These are phyloP conservation scores for Lentinula edodes DNA, from an alignment of 768 basidiomycete species.

Conservation along the genomic window DNA sequence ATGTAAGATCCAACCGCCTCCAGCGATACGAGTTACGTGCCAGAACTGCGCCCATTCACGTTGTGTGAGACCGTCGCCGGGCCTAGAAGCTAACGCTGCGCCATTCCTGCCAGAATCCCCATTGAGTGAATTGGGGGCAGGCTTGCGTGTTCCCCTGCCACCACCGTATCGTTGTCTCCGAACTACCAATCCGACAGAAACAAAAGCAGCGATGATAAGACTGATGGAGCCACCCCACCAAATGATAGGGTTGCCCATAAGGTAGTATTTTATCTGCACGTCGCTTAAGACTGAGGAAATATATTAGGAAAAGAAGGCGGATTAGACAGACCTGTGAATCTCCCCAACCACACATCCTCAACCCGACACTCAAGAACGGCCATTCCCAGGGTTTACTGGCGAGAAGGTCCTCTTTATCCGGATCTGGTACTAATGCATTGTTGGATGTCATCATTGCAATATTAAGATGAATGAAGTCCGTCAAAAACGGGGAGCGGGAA, in stretches of 20 bases:
- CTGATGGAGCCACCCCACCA: slow-evolving; percentile 83
- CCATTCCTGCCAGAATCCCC: background rate
- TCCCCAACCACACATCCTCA: slow-evolving; percentile 98
- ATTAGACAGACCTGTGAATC: slow-evolving; percentile 27
- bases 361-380: slow-evolving; percentile 84
- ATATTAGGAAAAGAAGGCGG: background rate
- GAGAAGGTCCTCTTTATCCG: slow-evolving; percentile 97
- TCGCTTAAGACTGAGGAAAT: background rate
- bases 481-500: slow-evolving; percentile 88
- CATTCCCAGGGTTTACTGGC: slow-evolving; percentile 91
- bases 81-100: slow-evolving; percentile 3
- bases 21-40: slow-evolving; percentile 87
- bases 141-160: slow-evolving; percentile 43
- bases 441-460: slow-evolving; percentile 99
- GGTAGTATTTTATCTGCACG: slow-evolving; percentile 82
- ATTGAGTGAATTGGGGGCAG: background rate
- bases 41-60: slow-evolving; percentile 92
- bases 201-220: slow-evolving; percentile 46
- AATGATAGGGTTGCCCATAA: slow-evolving; percentile 86
- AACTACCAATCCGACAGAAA: slow-evolving; percentile 66
- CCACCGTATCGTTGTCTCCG: slow-evolving; percentile 90
- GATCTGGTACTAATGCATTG: slow-evolving; percentile 94
- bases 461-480: slow-evolving; percentile 98
- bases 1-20: slow-evolving; percentile 90
- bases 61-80: slow-evolving; percentile 25